Evolutionary conservation across 2,329 filamentous ascomycete genomes (phyloP), one percentile per base, ranked within the genome.

Genomic region (Ophiostoma quercus): DNA sequence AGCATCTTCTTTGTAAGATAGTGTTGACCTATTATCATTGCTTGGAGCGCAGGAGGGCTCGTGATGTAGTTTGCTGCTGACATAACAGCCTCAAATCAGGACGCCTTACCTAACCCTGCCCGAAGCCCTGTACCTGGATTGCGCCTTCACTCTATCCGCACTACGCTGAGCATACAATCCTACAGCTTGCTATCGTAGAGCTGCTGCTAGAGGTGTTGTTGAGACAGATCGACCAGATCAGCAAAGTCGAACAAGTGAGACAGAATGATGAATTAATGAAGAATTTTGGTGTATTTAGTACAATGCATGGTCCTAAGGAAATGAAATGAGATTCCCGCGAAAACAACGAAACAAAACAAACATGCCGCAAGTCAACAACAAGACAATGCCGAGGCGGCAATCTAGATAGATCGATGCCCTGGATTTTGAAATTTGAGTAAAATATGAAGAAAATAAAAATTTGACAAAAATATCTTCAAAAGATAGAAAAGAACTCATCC

Each of bases 201-300:
- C 34, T 25, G 3, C 51, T 57, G 22, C n/a, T 57, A 19, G 5
- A 7, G 7, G 22, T 43, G 39, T 43, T 14, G 5, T 3, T 47
- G 3, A 22, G 54, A 29, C 54, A 12, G 25, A 60, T 32, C 57
- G 25, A 62, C 25, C 25, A 22, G 57, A 62, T 62, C 57, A 32
- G 7, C 57, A 62, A 60, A 32, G 57, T 62, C 25, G 25, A 19
- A 62, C 25, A 57, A 57, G 51, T 57, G 51, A 57, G 51, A 57
- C n/a, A 57, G n/a, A 9, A 29, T 25, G 22, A 12, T 22, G 51
- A 25, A 57, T 57, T 12, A 25, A 29, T 57, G n/a, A 57, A 57
- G 51, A 57, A 57, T 57, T 2, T 7, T 25, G 51, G n/a, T 25
- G 51, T 14, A 57, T 41, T 41, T 14, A 25, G 22, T 47, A 57